Percentiles rank a stretch among this genome's conserved stretches.
These are phyloP conservation scores for Tilletia caries DNA, from an alignment of 1,284 basidiomycete species.

Conservation along the genomic window DNA sequence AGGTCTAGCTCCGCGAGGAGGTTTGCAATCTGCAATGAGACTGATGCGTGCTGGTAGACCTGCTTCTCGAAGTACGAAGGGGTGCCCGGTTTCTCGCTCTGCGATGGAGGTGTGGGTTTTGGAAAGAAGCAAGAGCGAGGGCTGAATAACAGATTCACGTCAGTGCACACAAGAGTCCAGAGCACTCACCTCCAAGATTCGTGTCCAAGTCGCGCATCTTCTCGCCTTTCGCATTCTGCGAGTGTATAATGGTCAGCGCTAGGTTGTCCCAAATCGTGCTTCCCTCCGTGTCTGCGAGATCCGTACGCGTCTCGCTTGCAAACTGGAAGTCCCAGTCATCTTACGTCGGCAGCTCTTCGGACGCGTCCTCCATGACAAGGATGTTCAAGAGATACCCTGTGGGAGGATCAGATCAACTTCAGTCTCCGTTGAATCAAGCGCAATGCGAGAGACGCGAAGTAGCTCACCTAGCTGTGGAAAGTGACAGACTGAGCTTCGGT, in stretches of 20 bases:
- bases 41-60: constrained; percentile 63
- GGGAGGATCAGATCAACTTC: constrained; percentile 49
- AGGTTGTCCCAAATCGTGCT: too few species aligned
- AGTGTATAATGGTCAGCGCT: constrained; percentile 13
- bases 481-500: constrained; percentile 59
- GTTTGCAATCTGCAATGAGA: constrained; percentile 64
- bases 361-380: constrained; percentile 15
- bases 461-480: constrained; percentile 60
- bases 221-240: constrained; percentile 53
- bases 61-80: constrained; percentile 71
- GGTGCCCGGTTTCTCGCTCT: constrained; percentile 73
- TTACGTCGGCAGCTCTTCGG: constrained; percentile 12
- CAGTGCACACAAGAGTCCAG: constrained; percentile 68
- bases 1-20: constrained; percentile 83
- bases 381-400: constrained; percentile 61
- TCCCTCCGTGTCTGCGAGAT: too few species aligned
- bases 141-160: constrained; percentile 17
- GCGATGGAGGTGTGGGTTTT: constrained; percentile 69
- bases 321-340: constrained; percentile 47
- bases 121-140: constrained; percentile 70
- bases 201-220: constrained; percentile 56
- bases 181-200: constrained; percentile 58
- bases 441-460: too few species aligned
- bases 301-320: constrained; percentile 59
- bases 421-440: too few species aligned